phyloP scores from a whole-genome alignment of 2,329 filamentous ascomycete genomes.

The Epichloe sibirici region DNA sequence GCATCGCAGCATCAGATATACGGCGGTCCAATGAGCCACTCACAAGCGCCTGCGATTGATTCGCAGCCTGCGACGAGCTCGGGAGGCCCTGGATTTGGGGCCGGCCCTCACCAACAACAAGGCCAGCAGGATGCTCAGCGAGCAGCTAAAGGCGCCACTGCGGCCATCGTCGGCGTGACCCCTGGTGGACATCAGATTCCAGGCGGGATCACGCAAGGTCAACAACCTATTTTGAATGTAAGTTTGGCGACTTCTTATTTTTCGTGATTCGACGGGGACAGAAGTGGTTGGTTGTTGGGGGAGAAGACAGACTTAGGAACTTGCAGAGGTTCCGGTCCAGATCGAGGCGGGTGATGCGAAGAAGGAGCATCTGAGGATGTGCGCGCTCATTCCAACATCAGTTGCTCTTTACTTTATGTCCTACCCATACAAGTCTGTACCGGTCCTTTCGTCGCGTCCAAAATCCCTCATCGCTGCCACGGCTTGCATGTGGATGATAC shows the following conservation, averaged over 20 bases:
- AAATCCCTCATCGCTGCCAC: background rate
- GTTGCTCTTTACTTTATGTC: background rate
- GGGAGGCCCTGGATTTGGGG: conserved; percentile 55
- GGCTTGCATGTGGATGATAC: background rate
- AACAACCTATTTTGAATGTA: conserved; percentile 39
- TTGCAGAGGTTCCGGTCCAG: background rate
- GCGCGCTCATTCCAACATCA: background rate
- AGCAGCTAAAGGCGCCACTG: conserved; percentile 25
- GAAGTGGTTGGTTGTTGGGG: background rate
- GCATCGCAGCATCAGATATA: conserved; percentile 44
- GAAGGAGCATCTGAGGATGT: background rate
- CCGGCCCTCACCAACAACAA: conserved; percentile 41
- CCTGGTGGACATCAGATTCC: conserved; percentile 26
- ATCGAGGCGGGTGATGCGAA: background rate
- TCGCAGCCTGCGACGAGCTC: conserved; percentile 47
- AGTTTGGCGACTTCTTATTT: conserved; percentile 18
- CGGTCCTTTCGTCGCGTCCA: background rate
- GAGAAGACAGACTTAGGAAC: background rate
- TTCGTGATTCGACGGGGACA: background rate
- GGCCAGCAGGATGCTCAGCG: conserved; percentile 46
- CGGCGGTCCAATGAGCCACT: conserved; percentile 38
- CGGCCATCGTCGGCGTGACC: conserved; percentile 37
- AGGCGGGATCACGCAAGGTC: conserved; percentile 27
- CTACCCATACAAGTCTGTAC: background rate
- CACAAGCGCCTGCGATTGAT: conserved; percentile 35